Conservation (phyloP, 2,329 filamentous ascomycete species). For the Myotisia sp. region DNA sequence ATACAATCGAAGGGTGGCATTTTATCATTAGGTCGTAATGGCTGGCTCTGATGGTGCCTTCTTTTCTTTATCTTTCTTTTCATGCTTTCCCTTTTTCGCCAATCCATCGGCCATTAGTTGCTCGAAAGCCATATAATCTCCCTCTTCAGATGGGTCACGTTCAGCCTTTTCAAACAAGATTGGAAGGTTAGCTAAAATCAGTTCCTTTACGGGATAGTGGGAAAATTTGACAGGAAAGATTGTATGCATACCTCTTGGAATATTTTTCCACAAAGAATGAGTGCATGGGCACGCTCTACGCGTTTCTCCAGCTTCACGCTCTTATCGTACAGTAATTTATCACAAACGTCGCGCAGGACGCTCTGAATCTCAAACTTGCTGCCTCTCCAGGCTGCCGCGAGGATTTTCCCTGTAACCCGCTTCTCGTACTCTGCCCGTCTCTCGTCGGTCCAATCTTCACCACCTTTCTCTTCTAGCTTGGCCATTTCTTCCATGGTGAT, state of each 20-base stretch:
- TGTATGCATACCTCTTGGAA: conserved; percentile 58
- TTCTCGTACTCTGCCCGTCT: conserved; percentile 91
- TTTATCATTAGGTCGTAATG: no score
- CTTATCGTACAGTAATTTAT: conserved; percentile 66
- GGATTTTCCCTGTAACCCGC: conserved; percentile 90
- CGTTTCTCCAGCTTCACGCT: conserved; percentile 71
- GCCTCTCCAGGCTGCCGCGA: conserved; percentile 89
- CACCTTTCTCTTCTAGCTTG: conserved; percentile 81
- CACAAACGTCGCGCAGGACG: conserved; percentile 87
- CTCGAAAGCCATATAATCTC: conserved; percentile 97
- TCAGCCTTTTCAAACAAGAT: conserved; percentile 57
- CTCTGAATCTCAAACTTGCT: conserved; percentile 97
- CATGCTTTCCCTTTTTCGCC: conserved; percentile 78
- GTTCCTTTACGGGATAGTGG: conserved; percentile 1
- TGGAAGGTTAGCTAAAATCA: conserved; percentile 9
- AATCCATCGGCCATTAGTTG: conserved; percentile 94
- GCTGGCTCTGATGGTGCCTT: no score
- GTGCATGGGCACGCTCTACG: conserved; percentile 75
- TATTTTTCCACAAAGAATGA: conserved; percentile 78
- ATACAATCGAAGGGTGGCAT: no score
- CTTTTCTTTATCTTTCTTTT: no score
- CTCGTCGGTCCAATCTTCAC: conserved; percentile 97
- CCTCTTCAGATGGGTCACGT: conserved; percentile 87
- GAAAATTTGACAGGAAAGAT: neutral
- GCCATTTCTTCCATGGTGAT: conserved; percentile 99